These are phyloP conservation scores for Neofusicoccum umdonicola DNA, from an alignment of 2,329 filamentous ascomycete species.

Conservation along the genomic window DNA sequence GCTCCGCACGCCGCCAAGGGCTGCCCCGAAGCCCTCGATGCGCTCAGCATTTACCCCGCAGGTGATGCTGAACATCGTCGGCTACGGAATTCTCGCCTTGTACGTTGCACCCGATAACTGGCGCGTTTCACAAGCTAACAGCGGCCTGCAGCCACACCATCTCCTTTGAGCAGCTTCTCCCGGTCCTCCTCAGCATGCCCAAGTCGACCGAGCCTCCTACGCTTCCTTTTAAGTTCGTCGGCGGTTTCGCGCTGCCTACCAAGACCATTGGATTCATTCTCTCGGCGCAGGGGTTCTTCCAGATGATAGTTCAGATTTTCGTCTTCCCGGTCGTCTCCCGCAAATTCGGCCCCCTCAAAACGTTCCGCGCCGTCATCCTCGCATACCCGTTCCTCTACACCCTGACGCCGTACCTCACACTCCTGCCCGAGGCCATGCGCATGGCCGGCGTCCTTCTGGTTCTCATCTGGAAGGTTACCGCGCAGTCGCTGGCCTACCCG, in stretches of 20 bases:
- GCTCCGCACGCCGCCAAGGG: conserved; percentile 10
- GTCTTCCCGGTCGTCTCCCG: conserved; percentile 77
- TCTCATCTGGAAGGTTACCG: conserved; percentile 89
- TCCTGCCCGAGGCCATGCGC: conserved; percentile 70
- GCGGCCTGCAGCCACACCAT: conserved; percentile 77
- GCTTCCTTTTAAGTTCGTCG: conserved; percentile 84
- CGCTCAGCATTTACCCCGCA: conserved; percentile 75
- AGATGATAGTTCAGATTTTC: conserved; percentile 80
- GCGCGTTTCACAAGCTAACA: conserved; percentile 23
- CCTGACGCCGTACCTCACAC: conserved; percentile 80
- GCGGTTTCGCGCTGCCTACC: conserved; percentile 79
- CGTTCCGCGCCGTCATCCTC: conserved; percentile 78
- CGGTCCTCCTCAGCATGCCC: conserved; percentile 80
- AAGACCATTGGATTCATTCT: conserved; percentile 85
- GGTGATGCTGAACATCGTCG: conserved; percentile 81
- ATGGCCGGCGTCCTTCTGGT: conserved; percentile 74
- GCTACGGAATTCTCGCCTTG: conserved; percentile 92
- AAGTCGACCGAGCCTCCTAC: conserved; percentile 49
- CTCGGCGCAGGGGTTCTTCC: conserved; percentile 83
- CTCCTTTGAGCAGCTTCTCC: conserved; percentile 90
- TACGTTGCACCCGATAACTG: conserved; percentile 53
- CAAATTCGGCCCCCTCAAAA: conserved; percentile 72
- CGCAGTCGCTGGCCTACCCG: conserved; percentile 87
- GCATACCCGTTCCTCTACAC: conserved; percentile 88
- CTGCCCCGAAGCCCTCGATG: conserved; percentile 26